Evolutionary conservation across 2,329 filamentous ascomycete genomes (phyloP), one percentile per base, ranked within the genome.

Genomic region (Neophaeococcomyces aloes): DNA sequence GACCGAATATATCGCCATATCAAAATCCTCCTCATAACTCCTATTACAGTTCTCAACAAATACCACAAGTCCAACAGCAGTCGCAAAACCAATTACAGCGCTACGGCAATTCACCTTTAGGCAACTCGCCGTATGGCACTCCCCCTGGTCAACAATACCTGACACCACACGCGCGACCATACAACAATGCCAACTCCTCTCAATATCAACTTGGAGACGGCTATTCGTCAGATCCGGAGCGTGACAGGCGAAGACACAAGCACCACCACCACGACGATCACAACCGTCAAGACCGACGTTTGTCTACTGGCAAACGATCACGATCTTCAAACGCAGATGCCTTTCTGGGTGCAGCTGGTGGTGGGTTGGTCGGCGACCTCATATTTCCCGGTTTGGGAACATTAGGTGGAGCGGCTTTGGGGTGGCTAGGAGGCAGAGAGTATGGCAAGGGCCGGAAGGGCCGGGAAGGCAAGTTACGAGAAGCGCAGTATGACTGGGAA

Each of bases 381-480:
- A 51, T 56, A 15, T 55, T 55, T 38, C 54, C 54, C 4, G 54
- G 54, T 17, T 40, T 56, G 11, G 54, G 54, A 2, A 56, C 54
- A 14, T 44, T 56, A 7, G 54, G 54, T 25, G 54, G 54, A 14
- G 54, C 52, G n/a, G 35, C 54, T 13, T 43, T 49, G 11, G 54
- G 54, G 14, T 56, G 50, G 48, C 27, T 55, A 3, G 54, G 54
- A 36, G 54, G 54, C 29, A 55, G 50, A 34, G 53, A 55, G 23
- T 53, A 55, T 19, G 54, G 50, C 15, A 52, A 55, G 33, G 48
- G 51, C 39, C 47, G 53, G 34, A 53, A 54, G 42, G 48, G 48
- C 41, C 42, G 49, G 27, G 49, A 54, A 46, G 48, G 52, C 7
- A 51, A 47, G 29, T 29, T 47, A n/a, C 46, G 51, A 8, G 46